phyloP scores from a whole-genome alignment of 129 eudicot species.

The Daucus carota region DH1_v3.0 NC_030385.2:34364001-34364500 shows the following conservation, averaged over 20 bases:
- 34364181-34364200: not conserved
- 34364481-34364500: constrained; percentile 56
- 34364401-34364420: constrained; percentile 72
- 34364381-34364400: constrained; percentile 65
- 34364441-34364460: constrained; percentile 71
- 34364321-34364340: constrained; percentile 89
- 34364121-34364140: not conserved
- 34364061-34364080: not conserved
- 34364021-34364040: not conserved
- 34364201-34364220: constrained; percentile 67
- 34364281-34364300: constrained; percentile 89
- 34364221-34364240: constrained; percentile 91
- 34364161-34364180: not conserved
- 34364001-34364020: not conserved
- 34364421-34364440: constrained; percentile 40
- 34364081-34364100: not conserved
- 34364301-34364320: constrained; percentile 86
- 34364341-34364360: constrained; percentile 90
- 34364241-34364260: constrained; percentile 97
- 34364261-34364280: constrained; percentile 76
- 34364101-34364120: not conserved
- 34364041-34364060: not conserved
- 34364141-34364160: not conserved
- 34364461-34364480: constrained; percentile 97
- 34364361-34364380: constrained; percentile 94